Percentiles rank a stretch among this genome's conserved stretches.
phyloP scores from a whole-genome alignment of 805 yeast genomes.

The Hanseniaspora taiwanica region DNA sequence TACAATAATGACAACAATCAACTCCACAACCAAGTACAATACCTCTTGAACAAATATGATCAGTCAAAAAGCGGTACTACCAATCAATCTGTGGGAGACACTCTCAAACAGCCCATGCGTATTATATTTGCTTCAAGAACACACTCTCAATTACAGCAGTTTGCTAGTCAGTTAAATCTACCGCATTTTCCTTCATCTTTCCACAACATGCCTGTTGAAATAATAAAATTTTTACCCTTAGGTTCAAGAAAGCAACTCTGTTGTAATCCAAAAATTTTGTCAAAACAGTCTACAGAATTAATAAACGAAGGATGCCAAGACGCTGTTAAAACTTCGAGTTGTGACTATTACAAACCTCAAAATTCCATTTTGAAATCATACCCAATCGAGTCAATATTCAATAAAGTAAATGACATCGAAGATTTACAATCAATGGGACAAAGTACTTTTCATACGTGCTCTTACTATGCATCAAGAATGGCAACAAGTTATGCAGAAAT shows the following conservation, averaged over 20 bases:
- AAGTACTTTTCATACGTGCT: conserved; percentile 48
- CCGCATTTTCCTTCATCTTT: conserved; percentile 55
- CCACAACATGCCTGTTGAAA: conserved; percentile 28
- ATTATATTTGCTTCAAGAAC: conserved; percentile 75
- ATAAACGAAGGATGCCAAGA: conserved; percentile 78
- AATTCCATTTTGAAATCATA: conserved; percentile 27
- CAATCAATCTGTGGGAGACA: conserved; percentile 9
- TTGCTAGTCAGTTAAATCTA: conserved; percentile 54
- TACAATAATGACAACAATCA: conserved; percentile 16
- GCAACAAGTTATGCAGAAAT: conserved; percentile 49
- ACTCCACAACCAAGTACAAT: conserved; percentile 35
- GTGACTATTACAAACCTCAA: conserved; percentile 3
- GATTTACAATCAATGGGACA: conserved; percentile 54
- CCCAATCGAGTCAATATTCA: conserved; percentile 32
- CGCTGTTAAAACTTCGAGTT: conserved; percentile 32
- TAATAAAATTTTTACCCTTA: conserved; percentile 54
- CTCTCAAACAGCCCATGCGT: conserved; percentile 27
- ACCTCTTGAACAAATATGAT: conserved; percentile 32
- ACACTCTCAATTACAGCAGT: conserved; percentile 78
- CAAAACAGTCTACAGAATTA: conserved; percentile 32
- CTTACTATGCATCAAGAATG: conserved; percentile 63
- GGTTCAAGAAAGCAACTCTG: conserved; percentile 83
- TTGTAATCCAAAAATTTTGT: conserved; percentile 48
- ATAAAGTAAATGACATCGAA: conserved; percentile 63
- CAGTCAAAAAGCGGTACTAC: conserved; percentile 8